These are phyloP conservation scores for Rhodotorula sp. DNA, from an alignment of 1,284 basidiomycete genomes.

Conservation along the genomic window DNA sequence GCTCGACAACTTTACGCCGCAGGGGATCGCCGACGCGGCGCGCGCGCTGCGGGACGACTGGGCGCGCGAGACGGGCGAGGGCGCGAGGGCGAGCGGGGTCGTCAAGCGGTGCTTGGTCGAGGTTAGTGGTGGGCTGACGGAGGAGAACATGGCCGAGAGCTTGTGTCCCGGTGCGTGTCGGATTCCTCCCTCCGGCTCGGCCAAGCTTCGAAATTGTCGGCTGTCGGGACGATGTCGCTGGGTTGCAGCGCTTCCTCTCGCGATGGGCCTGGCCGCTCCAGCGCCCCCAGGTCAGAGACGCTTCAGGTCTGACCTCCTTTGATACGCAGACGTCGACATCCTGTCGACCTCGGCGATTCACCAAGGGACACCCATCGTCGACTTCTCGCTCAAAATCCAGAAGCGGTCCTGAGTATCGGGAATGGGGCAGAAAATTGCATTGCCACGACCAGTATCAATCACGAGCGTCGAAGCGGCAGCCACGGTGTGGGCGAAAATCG, in stretches of 20 bases:
- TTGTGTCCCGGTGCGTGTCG: slow-evolving; percentile 67
- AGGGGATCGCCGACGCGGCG: slow-evolving; percentile 68
- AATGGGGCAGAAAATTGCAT: background rate
- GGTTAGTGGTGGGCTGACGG: slow-evolving; percentile 89
- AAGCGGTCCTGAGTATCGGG: background rate
- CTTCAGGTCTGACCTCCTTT: background rate
- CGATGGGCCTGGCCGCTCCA: background rate
- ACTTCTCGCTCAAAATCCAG: slow-evolving; percentile 87
- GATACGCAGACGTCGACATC: slow-evolving; percentile 79
- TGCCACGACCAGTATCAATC: background rate
- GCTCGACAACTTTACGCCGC: slow-evolving; percentile 92
- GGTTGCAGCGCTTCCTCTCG: no score
- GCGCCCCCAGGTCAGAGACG: background rate
- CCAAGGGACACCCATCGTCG: slow-evolving; percentile 76
- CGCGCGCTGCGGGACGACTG: slow-evolving; percentile 71
- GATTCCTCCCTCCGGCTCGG: background rate
- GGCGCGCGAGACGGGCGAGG: slow-evolving; percentile 46
- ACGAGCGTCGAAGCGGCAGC: no score
- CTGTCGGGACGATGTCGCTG: no score
- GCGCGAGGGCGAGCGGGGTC: slow-evolving; percentile 45
- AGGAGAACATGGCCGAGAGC: slow-evolving; percentile 71
- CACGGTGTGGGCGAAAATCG: no score
- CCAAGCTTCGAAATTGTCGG: background rate
- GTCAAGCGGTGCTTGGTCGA: slow-evolving; percentile 72
- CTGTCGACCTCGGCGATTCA: slow-evolving; percentile 89